Conservation (phyloP, 345 rosid genomes). For the Barbarea vulgaris region DNA sequence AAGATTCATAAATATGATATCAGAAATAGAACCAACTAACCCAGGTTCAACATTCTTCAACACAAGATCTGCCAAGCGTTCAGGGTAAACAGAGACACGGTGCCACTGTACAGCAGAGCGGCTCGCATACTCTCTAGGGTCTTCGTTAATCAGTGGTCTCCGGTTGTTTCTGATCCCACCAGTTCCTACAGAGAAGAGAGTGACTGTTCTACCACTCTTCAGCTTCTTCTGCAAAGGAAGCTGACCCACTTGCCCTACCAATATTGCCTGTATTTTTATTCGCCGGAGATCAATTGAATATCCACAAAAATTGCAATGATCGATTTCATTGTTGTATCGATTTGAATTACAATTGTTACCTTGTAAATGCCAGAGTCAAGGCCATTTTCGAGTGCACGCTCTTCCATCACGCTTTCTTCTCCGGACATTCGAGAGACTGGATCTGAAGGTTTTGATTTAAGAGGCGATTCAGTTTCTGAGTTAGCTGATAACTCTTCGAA, state of each 20-base stretch:
- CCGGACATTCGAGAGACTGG: slow-evolving; percentile 17
- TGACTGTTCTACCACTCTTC: slow-evolving; percentile 58
- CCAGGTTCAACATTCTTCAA: slow-evolving; percentile 72
- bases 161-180: slow-evolving; percentile 85
- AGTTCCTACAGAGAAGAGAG: slow-evolving; percentile 73
- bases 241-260: slow-evolving; percentile 92
- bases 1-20: not conserved
- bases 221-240: slow-evolving; percentile 76
- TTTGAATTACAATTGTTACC: slow-evolving; percentile 40
- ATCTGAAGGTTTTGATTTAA: slow-evolving; percentile 24
- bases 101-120: slow-evolving; percentile 85
- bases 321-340: not conserved
- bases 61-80: slow-evolving; percentile 55
- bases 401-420: slow-evolving; percentile 45
- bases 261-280: slow-evolving; percentile 68
- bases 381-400: slow-evolving; percentile 71
- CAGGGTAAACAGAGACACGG: slow-evolving; percentile 75
- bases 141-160: slow-evolving; percentile 72
- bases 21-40: slow-evolving; percentile 65
- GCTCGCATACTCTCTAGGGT: slow-evolving; percentile 74
- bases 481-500: slow-evolving; percentile 40
- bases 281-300: not conserved
- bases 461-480: slow-evolving; percentile 46
- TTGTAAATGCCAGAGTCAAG: slow-evolving; percentile 77
- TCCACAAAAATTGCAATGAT: not conserved